Base-by-base conservation (phyloP, 441 rosid genomes). In the Monsonia emarginata region DNA sequence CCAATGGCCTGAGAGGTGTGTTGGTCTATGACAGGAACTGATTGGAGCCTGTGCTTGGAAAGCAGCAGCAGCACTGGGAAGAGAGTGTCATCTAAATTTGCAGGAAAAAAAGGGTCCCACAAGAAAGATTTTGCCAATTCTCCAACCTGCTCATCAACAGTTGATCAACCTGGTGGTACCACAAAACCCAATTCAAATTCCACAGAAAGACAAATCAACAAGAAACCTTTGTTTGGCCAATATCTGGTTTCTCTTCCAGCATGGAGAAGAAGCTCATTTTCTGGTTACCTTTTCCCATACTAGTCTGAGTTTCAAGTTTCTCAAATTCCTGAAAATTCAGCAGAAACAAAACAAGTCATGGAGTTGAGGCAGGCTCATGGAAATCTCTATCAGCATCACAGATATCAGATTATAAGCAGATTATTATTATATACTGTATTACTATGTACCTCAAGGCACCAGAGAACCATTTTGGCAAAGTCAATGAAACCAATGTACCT, bases 81-180 rank as follows among this genome's bases (percentile, higher is more conserved):
- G 52, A 80, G 72, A 0, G 85, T 74, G 46, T 80, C 84, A 2
- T 76, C 79, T 64, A 67, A 71, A 27, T 22, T 63, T 38, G 76
- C 75, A 0, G 85, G 83, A 46, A 82, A 80, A 71, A 76, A 78
- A 0, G 84, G 79, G 62, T 76, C 71, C 84, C 83, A 84, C 1
- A 80, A 69, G 70, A 78, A 84, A 16, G 70, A 69, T 71, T 75
- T 84, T 0, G 84, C 85, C 24, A 84, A 65, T 61, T 81, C 82
- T 18, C 79, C 81, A 3, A 79, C 63, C 87, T 81, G 77, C n/a
- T 36, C 25, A 30, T 18, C 32, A 28, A 28, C 32, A n/a, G n/a
- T n/a, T n/a, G n/a, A n/a, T n/a, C n/a, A n/a, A n/a, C n/a, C n/a
- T n/a, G n/a, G n/a, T n/a, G n/a, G n/a, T n/a, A n/a, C n/a, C n/a